Evolutionary conservation across 257 asterid species (phyloP).

Genomic region (Agastache rugosa): DNA sequence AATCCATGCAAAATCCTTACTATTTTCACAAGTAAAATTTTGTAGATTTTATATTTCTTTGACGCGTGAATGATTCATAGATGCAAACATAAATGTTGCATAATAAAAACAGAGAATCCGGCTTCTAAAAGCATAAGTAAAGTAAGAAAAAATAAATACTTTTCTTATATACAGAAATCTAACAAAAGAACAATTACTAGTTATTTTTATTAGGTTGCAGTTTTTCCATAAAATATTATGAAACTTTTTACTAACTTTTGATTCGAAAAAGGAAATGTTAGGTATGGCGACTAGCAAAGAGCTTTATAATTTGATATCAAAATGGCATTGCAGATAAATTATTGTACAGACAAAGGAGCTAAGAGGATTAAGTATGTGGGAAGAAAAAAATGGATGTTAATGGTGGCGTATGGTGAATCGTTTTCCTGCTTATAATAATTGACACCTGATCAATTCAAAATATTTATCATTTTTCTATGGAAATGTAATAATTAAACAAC

Average conservation of each 20-base stretch:
- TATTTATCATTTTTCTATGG: conserved; percentile 20
- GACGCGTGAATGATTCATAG: no score
- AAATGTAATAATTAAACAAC: conserved; percentile 29
- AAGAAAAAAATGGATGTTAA: not conserved
- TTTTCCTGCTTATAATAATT: not conserved
- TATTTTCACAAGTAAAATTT: no score
- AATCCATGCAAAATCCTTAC: no score
- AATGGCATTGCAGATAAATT: not conserved
- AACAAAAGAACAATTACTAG: no score
- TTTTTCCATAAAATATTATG: not conserved
- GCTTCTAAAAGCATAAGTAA: no score
- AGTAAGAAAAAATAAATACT: no score
- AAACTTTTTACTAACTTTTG: conserved; percentile 22
- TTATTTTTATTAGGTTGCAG: not conserved
- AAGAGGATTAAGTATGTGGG: not conserved
- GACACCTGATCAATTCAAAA: conserved; percentile 24
- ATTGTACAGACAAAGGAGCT: no score
- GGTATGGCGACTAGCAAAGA: conserved; percentile 13
- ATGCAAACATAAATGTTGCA: no score
- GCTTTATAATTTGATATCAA: conserved; percentile 5
- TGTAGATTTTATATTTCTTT: no score
- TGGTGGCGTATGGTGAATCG: not conserved
- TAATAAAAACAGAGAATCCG: no score
- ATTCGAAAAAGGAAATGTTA: not conserved
- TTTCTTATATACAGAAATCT: no score